phyloP scores from a whole-genome alignment of 345 rosid species.

The Streptanthus diversifolius region DNA sequence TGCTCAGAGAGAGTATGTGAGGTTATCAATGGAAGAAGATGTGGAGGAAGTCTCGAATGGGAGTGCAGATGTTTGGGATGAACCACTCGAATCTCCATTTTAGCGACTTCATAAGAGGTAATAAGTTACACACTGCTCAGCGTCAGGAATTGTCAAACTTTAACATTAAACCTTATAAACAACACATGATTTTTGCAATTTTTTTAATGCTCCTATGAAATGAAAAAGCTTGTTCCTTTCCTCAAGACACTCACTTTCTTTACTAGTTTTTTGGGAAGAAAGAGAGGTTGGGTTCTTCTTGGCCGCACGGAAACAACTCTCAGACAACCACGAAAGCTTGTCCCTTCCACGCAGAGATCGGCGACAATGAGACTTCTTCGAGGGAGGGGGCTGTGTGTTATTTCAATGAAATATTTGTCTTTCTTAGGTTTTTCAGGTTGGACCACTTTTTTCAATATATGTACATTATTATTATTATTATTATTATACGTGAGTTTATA shows the following conservation, averaged over 20 bases:
- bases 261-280: slow-evolving; percentile 1
- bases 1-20: slow-evolving; percentile 66
- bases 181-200: not conserved
- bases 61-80: slow-evolving; percentile 72
- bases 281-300: not conserved
- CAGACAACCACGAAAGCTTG: not conserved
- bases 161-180: not conserved
- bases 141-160: not conserved
- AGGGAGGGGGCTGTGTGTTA: not conserved
- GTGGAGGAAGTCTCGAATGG: slow-evolving; percentile 73
- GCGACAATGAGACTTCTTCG: not conserved
- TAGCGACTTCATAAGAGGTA: slow-evolving; percentile 29
- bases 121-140: not conserved
- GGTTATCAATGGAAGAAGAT: slow-evolving; percentile 79
- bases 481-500: slow-evolving; percentile 1
- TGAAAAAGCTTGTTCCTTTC: not conserved
- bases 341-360: not conserved
- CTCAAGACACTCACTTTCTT: not conserved
- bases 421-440: slow-evolving; percentile 15
- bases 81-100: slow-evolving; percentile 64
- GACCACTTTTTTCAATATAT: slow-evolving; percentile 17
- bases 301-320: not conserved
- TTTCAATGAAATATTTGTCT: not conserved
- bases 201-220: not conserved
- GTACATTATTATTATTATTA: slow-evolving; percentile 20